These are phyloP conservation scores for Paralagenidium karlingii DNA, from an alignment of 352 stramenopile genomes.

Conservation along the genomic window DNA sequence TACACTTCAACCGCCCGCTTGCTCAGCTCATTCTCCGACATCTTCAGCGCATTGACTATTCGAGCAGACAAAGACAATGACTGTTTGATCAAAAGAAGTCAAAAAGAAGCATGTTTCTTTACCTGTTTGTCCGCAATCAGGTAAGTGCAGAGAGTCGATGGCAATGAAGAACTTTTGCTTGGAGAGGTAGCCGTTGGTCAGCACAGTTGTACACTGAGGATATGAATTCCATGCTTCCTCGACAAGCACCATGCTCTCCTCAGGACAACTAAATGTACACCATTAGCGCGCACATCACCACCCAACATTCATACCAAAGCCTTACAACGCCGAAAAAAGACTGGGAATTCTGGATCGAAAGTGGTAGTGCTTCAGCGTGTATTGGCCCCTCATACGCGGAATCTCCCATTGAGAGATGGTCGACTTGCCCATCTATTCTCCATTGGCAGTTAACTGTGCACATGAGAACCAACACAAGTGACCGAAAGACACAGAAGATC, in stretches of 20 bases:
- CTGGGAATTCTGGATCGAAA: slow-evolving; percentile 74
- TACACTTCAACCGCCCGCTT: slow-evolving; percentile 69
- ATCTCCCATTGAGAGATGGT: slow-evolving; percentile 58
- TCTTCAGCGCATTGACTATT: slow-evolving; percentile 45
- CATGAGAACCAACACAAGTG: slow-evolving; percentile 1
- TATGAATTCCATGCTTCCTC: slow-evolving; percentile 84
- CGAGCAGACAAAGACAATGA: not conserved
- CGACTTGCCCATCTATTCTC: slow-evolving; percentile 42
- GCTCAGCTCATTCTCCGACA: slow-evolving; percentile 58
- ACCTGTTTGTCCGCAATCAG: slow-evolving; percentile 34
- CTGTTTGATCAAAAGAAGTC: not conserved
- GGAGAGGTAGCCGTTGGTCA: slow-evolving; percentile 69
- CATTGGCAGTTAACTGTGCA: not conserved
- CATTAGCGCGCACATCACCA: not conserved
- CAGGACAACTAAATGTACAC: slow-evolving; percentile 35
- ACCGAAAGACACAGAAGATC: not conserved
- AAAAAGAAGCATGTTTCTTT: slow-evolving; percentile 3
- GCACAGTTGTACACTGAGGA: slow-evolving; percentile 77
- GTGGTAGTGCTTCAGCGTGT: slow-evolving; percentile 85
- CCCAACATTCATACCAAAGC: not conserved
- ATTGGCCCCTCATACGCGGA: slow-evolving; percentile 72
- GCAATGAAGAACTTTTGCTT: slow-evolving; percentile 84
- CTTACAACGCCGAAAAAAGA: slow-evolving; percentile 70
- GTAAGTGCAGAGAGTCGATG: slow-evolving; percentile 68
- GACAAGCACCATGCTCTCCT: slow-evolving; percentile 77